Base-by-base conservation (phyloP, 306 rosid genomes). In the Macrotyloma uniflorum region DNA sequence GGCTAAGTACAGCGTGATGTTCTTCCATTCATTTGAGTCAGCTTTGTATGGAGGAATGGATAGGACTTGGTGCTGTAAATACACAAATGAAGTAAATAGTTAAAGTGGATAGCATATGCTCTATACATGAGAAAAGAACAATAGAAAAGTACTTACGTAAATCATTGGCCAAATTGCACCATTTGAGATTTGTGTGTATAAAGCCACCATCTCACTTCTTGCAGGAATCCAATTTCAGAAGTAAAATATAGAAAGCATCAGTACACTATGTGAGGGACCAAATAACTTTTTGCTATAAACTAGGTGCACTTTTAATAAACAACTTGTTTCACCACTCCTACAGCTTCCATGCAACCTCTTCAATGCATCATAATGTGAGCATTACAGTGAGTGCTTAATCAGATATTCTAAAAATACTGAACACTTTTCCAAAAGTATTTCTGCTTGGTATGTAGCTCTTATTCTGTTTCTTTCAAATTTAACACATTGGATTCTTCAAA, bases 321-420 rank as follows among this genome's bases (percentile, higher is more conserved):
- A 61, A 68, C 19, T 42, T 8, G 28, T 57, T 61, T 32, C 78
- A 43, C 78, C 83, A 80, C 14, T 67, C 80, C 75, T 50, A 23
- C 59, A 80, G 70, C 80, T 75, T 64, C 66, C 78, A 42, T 67
- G 20, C 58, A 66, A 49, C 74, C 63, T 72, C 38, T 16, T 67
- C 75, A 10, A 73, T 64, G 59, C 45, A 51, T 61, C 67, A 66
- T 36, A 36, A 51, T 67, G 58, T 16, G 53, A 57, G 19, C 77
- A 80, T 49, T 9, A 32, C n/a, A 36, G 53, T 40, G 62, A 30
- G 80, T 78, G 88, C 81, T 67, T 78, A 18, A 76, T 82, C 81
- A 82, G 84, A 75, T 74, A 74, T 68, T 74, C 57, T 75, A 46
- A 65, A 80, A 75, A 36, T 50, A 28, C 65, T 36, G 1, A 22